Evolutionary conservation across 495 filamentous ascomycete genomes (phyloP), one percentile per base, ranked within the genome.

Genomic region (Podospora anserina): DNA sequence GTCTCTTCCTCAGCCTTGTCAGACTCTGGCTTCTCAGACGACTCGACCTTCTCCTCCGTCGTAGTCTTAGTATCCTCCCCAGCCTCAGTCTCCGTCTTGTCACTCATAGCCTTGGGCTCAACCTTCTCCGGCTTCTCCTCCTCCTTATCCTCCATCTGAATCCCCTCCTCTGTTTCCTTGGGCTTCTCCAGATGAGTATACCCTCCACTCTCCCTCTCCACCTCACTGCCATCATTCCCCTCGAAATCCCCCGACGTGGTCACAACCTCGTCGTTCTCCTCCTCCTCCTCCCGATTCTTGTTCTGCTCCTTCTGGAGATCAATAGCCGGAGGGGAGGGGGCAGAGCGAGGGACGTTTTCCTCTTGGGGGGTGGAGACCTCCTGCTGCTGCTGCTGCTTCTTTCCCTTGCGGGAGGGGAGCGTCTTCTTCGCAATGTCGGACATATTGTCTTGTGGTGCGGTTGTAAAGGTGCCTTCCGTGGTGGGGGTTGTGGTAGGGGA

Each of bases 371-470:
- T 72, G 20, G 66, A 66, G 28, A 64, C 13, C 1, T 27, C 30
- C 32, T 26, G 26, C 16, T 23, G 59, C 2, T 49, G 39, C 2
- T 49, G 39, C 39, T 49, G 39, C 15, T 49, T 49, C 9, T 49
- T 49, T 11, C 39, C 15, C 39, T 49, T 49, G 39, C 39, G 39
- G 30, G 30, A 32, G 30, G 61, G 61, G 30, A 74, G 75, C 1
- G 73, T 73, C 61, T 75, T 74, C 39, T 71, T 71, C 57, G 65
- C 70, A 59, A 76, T 69, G 74, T 77, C 70, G 64, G 70, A 74
- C 76, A 78, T 78, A 27, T 27, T 71, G 64, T 49, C 16, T 59
- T 49, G 39, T 11, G 39, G 39, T 5, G 39, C 39, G 5, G 39
- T 49, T 3, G 39, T 49, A 16, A 49, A 49, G 39, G 9, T 49